phyloP scores from a whole-genome alignment of 2,329 filamentous ascomycete genomes.

The Hirsutella rhossiliensis region DNA sequence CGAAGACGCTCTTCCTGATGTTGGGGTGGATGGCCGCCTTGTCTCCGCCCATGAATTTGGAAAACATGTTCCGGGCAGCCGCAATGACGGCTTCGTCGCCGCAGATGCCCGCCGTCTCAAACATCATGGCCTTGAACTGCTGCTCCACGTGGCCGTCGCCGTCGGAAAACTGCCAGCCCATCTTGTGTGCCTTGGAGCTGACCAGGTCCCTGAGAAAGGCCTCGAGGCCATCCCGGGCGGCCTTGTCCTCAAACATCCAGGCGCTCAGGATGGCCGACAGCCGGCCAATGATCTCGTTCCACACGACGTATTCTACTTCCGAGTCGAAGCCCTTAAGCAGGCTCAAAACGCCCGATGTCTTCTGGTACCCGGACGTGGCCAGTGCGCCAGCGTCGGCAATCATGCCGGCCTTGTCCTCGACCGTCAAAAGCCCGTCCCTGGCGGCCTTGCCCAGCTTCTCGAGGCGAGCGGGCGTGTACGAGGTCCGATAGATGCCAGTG shows the following conservation, averaged over 20 bases:
- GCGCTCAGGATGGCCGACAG: constrained; percentile 68
- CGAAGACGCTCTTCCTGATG: constrained; percentile 75
- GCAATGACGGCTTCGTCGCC: constrained; percentile 69
- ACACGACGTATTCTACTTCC: constrained; percentile 84
- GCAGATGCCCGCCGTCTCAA: constrained; percentile 67
- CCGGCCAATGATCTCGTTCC: constrained; percentile 80
- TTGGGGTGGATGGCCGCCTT: constrained; percentile 80
- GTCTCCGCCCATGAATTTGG: constrained; percentile 71
- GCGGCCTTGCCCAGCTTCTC: constrained; percentile 81
- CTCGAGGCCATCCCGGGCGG: constrained; percentile 63
- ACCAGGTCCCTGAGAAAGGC: constrained; percentile 71
- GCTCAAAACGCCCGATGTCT: constrained; percentile 78
- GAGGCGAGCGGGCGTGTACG: constrained; percentile 72
- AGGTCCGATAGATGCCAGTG: constrained; percentile 82
- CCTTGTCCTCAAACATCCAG: constrained; percentile 68
- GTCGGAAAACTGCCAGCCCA: constrained; percentile 81
- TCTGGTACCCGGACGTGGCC: constrained; percentile 82
- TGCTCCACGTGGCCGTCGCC: constrained; percentile 81
- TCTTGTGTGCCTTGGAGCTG: constrained; percentile 67
- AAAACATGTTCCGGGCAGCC: constrained; percentile 83
- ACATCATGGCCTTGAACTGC: constrained; percentile 89
- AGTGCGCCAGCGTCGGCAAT: constrained; percentile 86
- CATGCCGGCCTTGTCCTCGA: constrained; percentile 91
- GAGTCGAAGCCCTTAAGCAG: constrained; percentile 74
- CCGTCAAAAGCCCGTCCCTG: constrained; percentile 56